Base-by-base conservation (phyloP, 108 stramenopile species). In the Cyclotella cryptica region DNA sequence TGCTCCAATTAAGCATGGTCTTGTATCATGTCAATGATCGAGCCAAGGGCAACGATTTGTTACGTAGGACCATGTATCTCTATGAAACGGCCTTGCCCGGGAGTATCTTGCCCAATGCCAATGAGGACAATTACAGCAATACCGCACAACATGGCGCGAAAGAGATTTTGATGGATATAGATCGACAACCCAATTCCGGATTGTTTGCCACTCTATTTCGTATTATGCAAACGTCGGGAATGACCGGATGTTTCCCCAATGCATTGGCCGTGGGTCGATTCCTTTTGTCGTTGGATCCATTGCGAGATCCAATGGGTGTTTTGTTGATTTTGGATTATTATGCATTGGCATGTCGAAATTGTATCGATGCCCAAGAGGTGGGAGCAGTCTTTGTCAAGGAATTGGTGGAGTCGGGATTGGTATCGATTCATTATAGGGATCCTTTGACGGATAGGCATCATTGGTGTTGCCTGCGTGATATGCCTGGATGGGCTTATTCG, bases 251-350 rank as follows among this genome's bases (percentile, higher is more conserved):
- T 69, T 46, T 85, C 26, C 66, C 75, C 1, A 87, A 86, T 39
- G 84, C 91, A 0, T 55, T 91, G 24, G 87, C 90, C 0, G 74
- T 82, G 14, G 84, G 84, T 11, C 72, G 82, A 21, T 88, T 84
- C 63, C 43, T 96, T n/a, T 74, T 96, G 65, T 86, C 91, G 18
- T 77, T 96, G 45, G 94, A 96, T 79, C 92, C 91, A 9, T 72
- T 93, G 66, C 71, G 94, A 15, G 94, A 96, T 84, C 94, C 94
- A 2, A 90, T 86, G 91, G 78, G 80, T 15, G 77, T 96, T 0
- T 67, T 96, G 41, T 47, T 90, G 19, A 76, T 84, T 27, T 52
- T 96, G 53, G 94, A 96, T 78, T 81, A 86, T 71, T 92, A 87
- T 72, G 90, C 90, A 0, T 49, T 93, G 60, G 69, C 83, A 10